Evolutionary conservation across 148 eudicot species (phyloP), one percentile per base, ranked within the genome.

Genomic region (Agrostemma githago): DNA sequence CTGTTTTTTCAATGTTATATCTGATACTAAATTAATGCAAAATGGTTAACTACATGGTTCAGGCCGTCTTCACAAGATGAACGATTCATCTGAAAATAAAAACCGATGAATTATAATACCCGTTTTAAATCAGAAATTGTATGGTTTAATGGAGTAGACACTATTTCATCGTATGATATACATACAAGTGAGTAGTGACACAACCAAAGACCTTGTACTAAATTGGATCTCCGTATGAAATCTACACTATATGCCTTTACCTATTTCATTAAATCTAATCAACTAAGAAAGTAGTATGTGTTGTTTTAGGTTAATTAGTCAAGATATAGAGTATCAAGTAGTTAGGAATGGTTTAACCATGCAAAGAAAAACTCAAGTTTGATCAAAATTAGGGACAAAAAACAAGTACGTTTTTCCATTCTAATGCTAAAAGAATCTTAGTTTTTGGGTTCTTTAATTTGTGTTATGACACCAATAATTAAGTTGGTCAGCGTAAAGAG

Each of bases 341-440:
- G 89, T 80, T 82, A 71, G 84, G 63, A 66, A 80, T 65, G 76
- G 89, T 84, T 78, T 60, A 80, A 72, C 89, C 68, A 71, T 73
- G 78, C 64, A 72, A 75, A 69, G 89, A 86, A 86, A 86, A 74
- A 41, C 48, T 74, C 60, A 20, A 43, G 74, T 20, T 74, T 74
- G 71, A 62, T 68, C 11, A 68, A 69, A 34, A 39, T 62, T 48
- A 46, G 7, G 68, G 68, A 62, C 71, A 68, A 78, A 38, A 70
- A 0, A 6, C 43, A 10, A 20, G 38, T 44, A 21, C 39, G 5
- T 15, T 20, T 42, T 44, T 66, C 19, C n/a, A 34, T 1, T 0
- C 20, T 34, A 60, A 68, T 56, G 54, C 15, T 3, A 40, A 20
- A 48, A 7, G 4, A 4, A 3, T 48, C 16, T 2, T 1, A 14